Base-by-base conservation (phyloP, 805 yeast species). In the Candida germanica region DNA sequence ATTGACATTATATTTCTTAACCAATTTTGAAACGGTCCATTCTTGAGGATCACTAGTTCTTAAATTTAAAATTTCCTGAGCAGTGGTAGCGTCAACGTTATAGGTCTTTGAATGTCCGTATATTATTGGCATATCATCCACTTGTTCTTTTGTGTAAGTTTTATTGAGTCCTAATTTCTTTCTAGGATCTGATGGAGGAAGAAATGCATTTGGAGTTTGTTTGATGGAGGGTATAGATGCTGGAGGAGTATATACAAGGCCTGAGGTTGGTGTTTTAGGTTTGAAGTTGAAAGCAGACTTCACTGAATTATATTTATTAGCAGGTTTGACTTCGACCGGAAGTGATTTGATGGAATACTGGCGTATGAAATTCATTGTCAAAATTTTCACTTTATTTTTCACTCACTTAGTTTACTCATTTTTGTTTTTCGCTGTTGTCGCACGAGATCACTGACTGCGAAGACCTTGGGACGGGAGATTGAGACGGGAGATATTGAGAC, bases 211-310 rank as follows among this genome's bases (percentile, higher is more conserved):
- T 12, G 95, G 94, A 2, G 93, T 80, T 54, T 64, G 73, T 58
- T 76, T 61, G 39, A 70, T 62, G 9, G 73, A 59, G 18, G 81
- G 69, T 11, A 58, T 47, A 23, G 71, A 48, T 10, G 83, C 73
- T 3, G 89, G 75, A 16, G 87, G 88, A 27, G 87, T 73, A 43
- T 60, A 54, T 26, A 78, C 75, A 18, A 85, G 60, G 4, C 91
- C 91, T 16, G 71, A 64, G 1, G 80, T 76, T 13, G 73, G 62
- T 35, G 65, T 55, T 7, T 33, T 35, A 2, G 73, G 72, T 46
- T 74, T 73, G 56, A 83, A 78, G 53, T 81, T 84, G 48, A 71
- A 74, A 6, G 87, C 80, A 15, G 91, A 83, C 39, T 79, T 66
- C 26, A 61, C 63, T 6, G 77, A 71, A 56, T 84, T 82, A 63